Percentiles rank a stretch among this genome's conserved stretches.
Evolutionary conservation across 805 yeast species (phyloP).

Genomic region (Wickerhamiella galacta): DNA sequence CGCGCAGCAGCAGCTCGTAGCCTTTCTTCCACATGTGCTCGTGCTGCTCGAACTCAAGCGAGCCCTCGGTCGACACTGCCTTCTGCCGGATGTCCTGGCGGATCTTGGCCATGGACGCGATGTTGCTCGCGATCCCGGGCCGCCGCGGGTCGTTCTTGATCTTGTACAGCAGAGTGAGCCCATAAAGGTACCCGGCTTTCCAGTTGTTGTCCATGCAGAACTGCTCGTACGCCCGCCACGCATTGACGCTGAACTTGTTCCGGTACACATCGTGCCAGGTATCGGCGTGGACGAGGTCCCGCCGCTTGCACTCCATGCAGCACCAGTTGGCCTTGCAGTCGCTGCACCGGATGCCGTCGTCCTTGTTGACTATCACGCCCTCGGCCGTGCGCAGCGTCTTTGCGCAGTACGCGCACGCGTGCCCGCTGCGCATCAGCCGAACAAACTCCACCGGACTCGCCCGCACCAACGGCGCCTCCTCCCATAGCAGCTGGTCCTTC

Average conservation of each 20-base stretch:
- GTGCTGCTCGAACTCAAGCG: constrained; percentile 25
- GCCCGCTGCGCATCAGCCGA: constrained; percentile 39
- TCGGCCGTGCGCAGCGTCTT: constrained; percentile 26
- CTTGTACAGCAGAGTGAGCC: constrained; percentile 34
- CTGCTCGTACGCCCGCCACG: constrained; percentile 40
- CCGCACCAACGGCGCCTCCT: constrained; percentile 42
- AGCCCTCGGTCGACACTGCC: constrained; percentile 27
- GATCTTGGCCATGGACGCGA: constrained; percentile 49
- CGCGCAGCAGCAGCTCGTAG: constrained; percentile 30
- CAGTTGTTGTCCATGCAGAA: constrained; percentile 50
- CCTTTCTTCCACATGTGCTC: constrained; percentile 41
- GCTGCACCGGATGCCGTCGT: constrained; percentile 26
- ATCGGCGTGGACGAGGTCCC: constrained; percentile 35
- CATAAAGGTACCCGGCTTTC: constrained; percentile 51
- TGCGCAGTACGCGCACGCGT: constrained; percentile 63
- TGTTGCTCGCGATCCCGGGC: constrained; percentile 24
- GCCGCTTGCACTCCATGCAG: constrained; percentile 39
- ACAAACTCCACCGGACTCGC: constrained; percentile 55
- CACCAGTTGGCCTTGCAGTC: constrained; percentile 67
- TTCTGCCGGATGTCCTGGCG: constrained; percentile 48
- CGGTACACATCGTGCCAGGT: constrained; percentile 37
- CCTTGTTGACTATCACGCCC: constrained; percentile 8
- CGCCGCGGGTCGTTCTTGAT: constrained; percentile 9
- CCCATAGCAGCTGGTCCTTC: constrained; percentile 41
- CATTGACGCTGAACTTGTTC: constrained; percentile 18